Evolutionary conservation across 306 rosid genomes (phyloP), one percentile per base, ranked within the genome.

Genomic region (Prunus salicina): DNA sequence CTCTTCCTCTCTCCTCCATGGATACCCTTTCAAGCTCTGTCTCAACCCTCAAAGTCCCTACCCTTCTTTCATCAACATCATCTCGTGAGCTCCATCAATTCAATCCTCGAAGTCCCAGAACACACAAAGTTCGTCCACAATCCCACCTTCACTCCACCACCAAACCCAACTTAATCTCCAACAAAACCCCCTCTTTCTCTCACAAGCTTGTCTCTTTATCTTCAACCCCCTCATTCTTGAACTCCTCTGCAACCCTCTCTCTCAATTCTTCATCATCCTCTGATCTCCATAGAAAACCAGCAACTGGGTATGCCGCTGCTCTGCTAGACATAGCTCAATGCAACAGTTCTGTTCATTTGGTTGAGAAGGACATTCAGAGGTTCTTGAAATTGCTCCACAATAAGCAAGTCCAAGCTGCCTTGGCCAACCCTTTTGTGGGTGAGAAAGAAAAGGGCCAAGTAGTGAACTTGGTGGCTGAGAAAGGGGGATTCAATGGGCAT

Each of bases 271-370:
- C 85, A 12, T 73, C 79, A 3, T 66, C 88, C 46, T 80, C 80
- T 32, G 6, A 55, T 32, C 69, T 78, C 67, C 83, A 93, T 80
- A 70, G 47, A 24, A 79, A 72, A 2, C 88, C 93, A 2, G 86
- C 96, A 8, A 82, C 92, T 56, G 97, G 97, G 1, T 93, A 91
- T 64, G 97, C 97, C 1, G 96, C 93, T 15, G 98, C 98, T 10
- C 76, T 91, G 51, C 16, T 93, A 38, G 92, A 86, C 45, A 78
- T 82, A 8, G 88, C 93, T 74, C 97, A 89, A 10, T 73, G 27
- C 63, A 85, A 14, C 86, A 79, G 75, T 3, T 78, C 91, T n/a
- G 88, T 93, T 46, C 86, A 87, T 67, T 46, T 20, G 22, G 92
- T 93, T 13, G 89, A 82, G 2, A 67, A 12, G 67, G 97, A 89